Conservation (phyloP, 2,329 filamentous ascomycete species). For the Fusarium marasasianum region DNA sequence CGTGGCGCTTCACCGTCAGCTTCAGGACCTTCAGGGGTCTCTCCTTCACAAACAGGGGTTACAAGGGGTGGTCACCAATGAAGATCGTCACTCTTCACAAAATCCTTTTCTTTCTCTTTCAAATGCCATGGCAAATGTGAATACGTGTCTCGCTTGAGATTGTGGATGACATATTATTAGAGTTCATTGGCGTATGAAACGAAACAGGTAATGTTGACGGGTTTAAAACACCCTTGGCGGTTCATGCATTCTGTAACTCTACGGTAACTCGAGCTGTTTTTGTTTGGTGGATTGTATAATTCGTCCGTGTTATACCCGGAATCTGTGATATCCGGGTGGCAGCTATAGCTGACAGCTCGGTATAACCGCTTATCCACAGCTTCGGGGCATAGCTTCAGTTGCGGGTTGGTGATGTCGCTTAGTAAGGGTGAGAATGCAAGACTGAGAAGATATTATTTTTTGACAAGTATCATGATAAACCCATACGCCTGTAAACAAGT, state of each 20-base stretch:
- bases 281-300: constrained; percentile 7
- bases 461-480: not conserved
- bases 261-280: not conserved
- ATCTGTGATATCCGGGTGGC: constrained; percentile 3
- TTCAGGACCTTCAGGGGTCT: not conserved
- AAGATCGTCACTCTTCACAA: constrained; percentile 16
- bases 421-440: not conserved
- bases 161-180: not conserved
- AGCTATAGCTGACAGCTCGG: constrained; percentile 2
- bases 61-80: constrained; percentile 5
- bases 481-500: constrained; percentile 27
- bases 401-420: not conserved
- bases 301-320: constrained; percentile 27
- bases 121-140: not conserved
- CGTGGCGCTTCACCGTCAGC: constrained; percentile 6
- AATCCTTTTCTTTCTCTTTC: not conserved
- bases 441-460: not conserved
- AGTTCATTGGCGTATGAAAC: constrained; percentile 22
- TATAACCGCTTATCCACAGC: not conserved
- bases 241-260: constrained; percentile 14
- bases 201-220: constrained; percentile 22
- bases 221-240: not conserved
- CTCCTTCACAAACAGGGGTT: constrained; percentile 9
- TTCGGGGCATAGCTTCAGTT: not conserved
- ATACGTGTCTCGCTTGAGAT: constrained; percentile 1